Evolutionary conservation across 169 alveolate species (phyloP).

Genomic region (Cryptosporidium ubiquitum): DNA sequence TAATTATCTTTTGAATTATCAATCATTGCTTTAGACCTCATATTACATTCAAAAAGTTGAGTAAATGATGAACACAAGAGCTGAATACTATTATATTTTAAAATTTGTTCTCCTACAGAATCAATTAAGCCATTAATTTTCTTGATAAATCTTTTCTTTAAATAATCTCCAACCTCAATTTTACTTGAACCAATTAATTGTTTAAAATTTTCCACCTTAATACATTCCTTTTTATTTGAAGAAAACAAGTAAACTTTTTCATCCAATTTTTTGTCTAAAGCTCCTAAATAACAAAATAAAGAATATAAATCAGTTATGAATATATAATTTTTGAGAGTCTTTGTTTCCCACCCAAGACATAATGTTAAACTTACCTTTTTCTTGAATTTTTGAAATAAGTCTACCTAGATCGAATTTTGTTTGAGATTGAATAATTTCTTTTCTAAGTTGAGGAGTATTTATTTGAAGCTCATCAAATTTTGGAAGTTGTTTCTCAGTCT

Average conservation of each 20-base stretch:
- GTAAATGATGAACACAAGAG: conserved; percentile 17
- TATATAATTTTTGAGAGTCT: neutral
- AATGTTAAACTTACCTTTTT: neutral
- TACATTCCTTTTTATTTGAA: neutral
- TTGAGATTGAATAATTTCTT: neutral
- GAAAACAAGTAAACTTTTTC: neutral
- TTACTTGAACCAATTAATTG: neutral
- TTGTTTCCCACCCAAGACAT: too few relatives aligned
- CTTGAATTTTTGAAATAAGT: neutral
- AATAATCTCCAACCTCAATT: neutral
- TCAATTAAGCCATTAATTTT: neutral
- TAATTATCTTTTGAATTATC: too few relatives aligned
- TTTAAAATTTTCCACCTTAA: neutral
- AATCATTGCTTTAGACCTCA: neutral
- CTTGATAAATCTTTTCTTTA: neutral
- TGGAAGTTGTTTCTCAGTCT: neutral
- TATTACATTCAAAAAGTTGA: conserved; percentile 27
- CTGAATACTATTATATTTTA: conserved; percentile 37
- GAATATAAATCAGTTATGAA: neutral
- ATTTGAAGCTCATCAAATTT: neutral
- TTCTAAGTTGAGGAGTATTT: too few relatives aligned
- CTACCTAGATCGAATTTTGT: neutral
- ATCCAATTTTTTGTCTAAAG: neutral
- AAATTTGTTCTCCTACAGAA: conserved; percentile 4
- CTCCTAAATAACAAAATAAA: neutral